Conservation (phyloP, 768 basidiomycete species). For the Termitomyces sp. region DNA sequence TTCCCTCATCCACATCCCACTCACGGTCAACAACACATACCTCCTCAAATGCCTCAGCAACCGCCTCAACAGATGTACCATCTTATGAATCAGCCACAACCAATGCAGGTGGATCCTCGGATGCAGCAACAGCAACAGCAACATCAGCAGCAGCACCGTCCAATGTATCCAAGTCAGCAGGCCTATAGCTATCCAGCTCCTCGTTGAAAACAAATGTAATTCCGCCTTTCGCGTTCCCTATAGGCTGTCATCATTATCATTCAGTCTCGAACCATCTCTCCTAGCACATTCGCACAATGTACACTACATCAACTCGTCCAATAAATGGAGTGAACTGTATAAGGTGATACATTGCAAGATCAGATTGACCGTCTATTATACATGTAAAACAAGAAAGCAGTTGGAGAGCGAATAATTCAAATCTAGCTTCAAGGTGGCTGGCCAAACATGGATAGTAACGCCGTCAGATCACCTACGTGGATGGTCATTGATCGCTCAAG, state of each 20-base stretch:
- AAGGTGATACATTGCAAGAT: neutral
- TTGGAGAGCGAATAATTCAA: neutral
- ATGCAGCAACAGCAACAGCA: constrained; percentile 11
- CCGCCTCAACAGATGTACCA: constrained; percentile 28
- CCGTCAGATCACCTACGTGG: constrained; percentile 48
- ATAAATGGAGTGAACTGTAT: neutral
- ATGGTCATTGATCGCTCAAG: neutral
- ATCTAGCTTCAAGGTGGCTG: constrained; percentile 18
- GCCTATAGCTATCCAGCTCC: constrained; percentile 16
- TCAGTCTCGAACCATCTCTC: neutral
- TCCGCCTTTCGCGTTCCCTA: neutral
- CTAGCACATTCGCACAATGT: neutral
- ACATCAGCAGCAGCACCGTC: constrained; percentile 8
- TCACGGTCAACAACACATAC: constrained; percentile 45
- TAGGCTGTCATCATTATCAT: neutral
- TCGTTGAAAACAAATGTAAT: neutral
- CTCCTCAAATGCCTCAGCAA: constrained; percentile 31
- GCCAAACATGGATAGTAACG: constrained; percentile 55
- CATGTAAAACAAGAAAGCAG: neutral
- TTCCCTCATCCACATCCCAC: constrained; percentile 64
- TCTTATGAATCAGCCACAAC: constrained; percentile 32
- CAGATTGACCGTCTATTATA: neutral
- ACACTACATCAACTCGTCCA: constrained; percentile 3
- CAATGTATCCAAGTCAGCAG: constrained; percentile 16
- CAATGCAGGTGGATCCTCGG: constrained; percentile 19